A percentile compares a stretch with the other conserved stretches of the same genome.
Evolutionary conservation across 768 basidiomycete species (phyloP).

Genomic region (Phallus indusiatus): DNA sequence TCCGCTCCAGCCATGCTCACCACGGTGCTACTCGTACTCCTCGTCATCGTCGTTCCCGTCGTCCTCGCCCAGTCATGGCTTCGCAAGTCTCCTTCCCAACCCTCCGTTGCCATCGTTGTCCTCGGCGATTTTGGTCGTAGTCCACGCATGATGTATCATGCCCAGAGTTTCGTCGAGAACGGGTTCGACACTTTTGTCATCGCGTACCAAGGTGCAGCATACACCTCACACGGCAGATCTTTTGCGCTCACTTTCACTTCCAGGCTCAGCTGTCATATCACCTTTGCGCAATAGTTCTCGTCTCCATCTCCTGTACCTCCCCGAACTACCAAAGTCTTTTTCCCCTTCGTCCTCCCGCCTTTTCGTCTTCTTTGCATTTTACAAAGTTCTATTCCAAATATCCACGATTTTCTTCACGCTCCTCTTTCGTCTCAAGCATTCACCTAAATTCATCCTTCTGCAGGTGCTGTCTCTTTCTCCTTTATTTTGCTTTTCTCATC

Average conservation of each 20-base stretch:
- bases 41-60: not conserved
- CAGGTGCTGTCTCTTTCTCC: slow-evolving; percentile 51
- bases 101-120: slow-evolving; percentile 82
- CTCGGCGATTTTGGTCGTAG: slow-evolving; percentile 93
- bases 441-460: slow-evolving; percentile 80
- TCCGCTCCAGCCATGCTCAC: not conserved
- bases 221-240: not conserved
- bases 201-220: slow-evolving; percentile 58
- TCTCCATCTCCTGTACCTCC: slow-evolving; percentile 58
- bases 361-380: slow-evolving; percentile 48
- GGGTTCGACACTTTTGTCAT: slow-evolving; percentile 73
- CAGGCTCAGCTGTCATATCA: slow-evolving; percentile 72
- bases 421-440: slow-evolving; percentile 45
- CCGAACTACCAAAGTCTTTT: slow-evolving; percentile 50
- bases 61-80: not conserved
- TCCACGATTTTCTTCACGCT: slow-evolving; percentile 52
- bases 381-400: slow-evolving; percentile 72
- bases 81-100: slow-evolving; percentile 14
- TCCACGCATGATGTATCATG: slow-evolving; percentile 98
- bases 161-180: slow-evolving; percentile 79
- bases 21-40: not conserved
- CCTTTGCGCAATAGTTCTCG: slow-evolving; percentile 58
- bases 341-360: slow-evolving; percentile 52
- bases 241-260: not conserved
- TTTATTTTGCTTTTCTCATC: not conserved